Base-by-base conservation (phyloP, 768 basidiomycete genomes). In the Tulasnella sp. region DNA sequence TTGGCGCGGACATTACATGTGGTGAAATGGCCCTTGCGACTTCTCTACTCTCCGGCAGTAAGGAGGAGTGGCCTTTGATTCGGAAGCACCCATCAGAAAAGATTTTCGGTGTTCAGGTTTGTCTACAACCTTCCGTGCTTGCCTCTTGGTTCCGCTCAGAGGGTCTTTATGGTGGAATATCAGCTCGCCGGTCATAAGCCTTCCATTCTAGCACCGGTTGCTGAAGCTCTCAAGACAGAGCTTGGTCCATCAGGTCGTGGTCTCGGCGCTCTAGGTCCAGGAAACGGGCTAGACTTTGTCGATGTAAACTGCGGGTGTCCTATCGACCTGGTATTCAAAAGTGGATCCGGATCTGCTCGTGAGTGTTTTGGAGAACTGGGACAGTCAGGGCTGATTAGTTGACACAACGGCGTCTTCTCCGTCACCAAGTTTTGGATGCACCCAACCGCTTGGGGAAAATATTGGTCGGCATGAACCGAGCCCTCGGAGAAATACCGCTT, bases 281-380 rank as follows among this genome's bases (percentile, higher is more conserved):
- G 67, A 25, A 76, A 67, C 22, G 77, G 77, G 25, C 83, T 97
- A 29, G 94, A 98, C 80, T 98, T 97, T 80, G 93, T 96, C 1
- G 96, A 99, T 81, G 84, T 99, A 79, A 99, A 99, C 81, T 93
- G 94, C 82, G 96, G 96, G 8, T 99, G 97, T 83, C 97, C 97
- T 3, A 99, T 99, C 79, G 97, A 99, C 83, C 85, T 98, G 58
- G 93, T 99, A 0, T 97, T 96, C 84, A 92, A 92, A 80, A 88
- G 88, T 17, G 96, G 96, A 3, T 95, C 94, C 75, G 96, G 96
- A 0, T 93, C 92, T 76, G 96, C 96, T 36, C 82, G 95, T 96
- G 80, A 71, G 92, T 90, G 9, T 34, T 37, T 3, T 12, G 25
- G 14, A 29, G 25, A 37, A 29, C 52, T 9, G 2, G 29, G 29